phyloP scores from a whole-genome alignment of 805 yeast species.

The Yarrowia osloensis region DNA sequence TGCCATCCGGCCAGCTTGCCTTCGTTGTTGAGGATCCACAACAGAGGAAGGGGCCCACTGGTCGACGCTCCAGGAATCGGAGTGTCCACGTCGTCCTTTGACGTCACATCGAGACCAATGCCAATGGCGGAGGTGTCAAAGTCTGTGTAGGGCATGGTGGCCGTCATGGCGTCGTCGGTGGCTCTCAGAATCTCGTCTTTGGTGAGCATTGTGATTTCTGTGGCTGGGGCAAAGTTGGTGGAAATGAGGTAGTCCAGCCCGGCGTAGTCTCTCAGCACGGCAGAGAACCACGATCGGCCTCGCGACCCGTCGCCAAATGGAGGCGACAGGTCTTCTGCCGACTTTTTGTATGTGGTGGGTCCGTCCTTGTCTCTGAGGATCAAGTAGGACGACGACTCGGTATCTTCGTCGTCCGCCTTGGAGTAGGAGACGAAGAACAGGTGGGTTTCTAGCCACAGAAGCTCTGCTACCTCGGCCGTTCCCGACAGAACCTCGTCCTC shows the following conservation, averaged over 20 bases:
- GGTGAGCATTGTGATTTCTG: slow-evolving; percentile 59
- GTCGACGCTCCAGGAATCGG: slow-evolving; percentile 63
- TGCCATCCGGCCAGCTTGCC: slow-evolving; percentile 69
- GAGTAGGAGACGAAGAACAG: slow-evolving; percentile 37
- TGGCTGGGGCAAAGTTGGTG: slow-evolving; percentile 62
- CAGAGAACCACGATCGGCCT: slow-evolving; percentile 37
- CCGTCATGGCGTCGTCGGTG: slow-evolving; percentile 69
- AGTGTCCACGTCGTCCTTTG: slow-evolving; percentile 48
- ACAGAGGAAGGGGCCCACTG: slow-evolving; percentile 63
- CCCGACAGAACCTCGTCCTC: background rate
- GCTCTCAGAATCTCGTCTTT: slow-evolving; percentile 48
- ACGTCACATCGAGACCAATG: slow-evolving; percentile 58
- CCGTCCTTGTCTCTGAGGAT: slow-evolving; percentile 9
- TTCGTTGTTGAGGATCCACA: slow-evolving; percentile 62
- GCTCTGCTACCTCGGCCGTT: slow-evolving; percentile 1
- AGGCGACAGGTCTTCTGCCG: slow-evolving; percentile 38
- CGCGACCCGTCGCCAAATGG: slow-evolving; percentile 40
- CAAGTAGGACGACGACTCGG: slow-evolving; percentile 34
- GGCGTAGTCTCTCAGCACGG: slow-evolving; percentile 33
- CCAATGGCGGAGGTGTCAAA: slow-evolving; percentile 71
- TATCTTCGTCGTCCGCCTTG: slow-evolving; percentile 32
- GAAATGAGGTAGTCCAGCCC: slow-evolving; percentile 43
- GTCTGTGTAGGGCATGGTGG: slow-evolving; percentile 70
- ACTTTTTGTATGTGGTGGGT: background rate
- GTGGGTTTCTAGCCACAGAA: slow-evolving; percentile 36